Evolutionary conservation across 2,329 filamentous ascomycete genomes (phyloP).

Genomic region (Aspergillus sp.): DNA sequence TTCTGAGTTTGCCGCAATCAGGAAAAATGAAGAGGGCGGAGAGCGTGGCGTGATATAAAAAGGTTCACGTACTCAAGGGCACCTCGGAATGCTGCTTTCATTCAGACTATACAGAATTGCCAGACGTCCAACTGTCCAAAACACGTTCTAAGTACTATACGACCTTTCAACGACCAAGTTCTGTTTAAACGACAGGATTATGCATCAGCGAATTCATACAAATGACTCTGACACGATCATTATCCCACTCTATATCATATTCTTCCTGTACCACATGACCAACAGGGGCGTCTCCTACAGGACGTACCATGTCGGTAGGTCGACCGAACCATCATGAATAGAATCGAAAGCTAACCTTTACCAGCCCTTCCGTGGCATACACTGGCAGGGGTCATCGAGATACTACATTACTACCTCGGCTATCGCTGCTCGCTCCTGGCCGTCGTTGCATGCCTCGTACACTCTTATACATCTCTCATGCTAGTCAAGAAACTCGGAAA

Average conservation of each 20-base stretch:
- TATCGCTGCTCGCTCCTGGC: constrained; percentile 3
- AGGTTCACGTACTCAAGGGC: too few species aligned
- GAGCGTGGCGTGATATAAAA: too few species aligned
- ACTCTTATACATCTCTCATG: background rate
- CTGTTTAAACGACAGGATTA: background rate
- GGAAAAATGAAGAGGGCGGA: too few species aligned
- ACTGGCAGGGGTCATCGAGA: background rate
- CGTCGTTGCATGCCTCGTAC: background rate
- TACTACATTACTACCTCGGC: background rate
- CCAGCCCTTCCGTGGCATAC: constrained; percentile 4
- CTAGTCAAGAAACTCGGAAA: constrained; percentile 4
- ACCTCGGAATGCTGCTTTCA: too few species aligned
- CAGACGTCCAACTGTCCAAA: too few species aligned
- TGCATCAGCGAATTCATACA: background rate
- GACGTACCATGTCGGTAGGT: background rate
- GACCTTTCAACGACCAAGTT: background rate
- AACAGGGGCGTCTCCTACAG: background rate
- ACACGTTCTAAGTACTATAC: too few species aligned
- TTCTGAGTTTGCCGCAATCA: too few species aligned
- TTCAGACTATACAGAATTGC: too few species aligned
- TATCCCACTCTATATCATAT: background rate
- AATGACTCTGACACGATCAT: constrained; percentile 1
- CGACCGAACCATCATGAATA: background rate
- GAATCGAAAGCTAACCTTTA: background rate
- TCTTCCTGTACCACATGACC: constrained; percentile 1